These are phyloP conservation scores for Neurospora sp. DNA, from an alignment of 495 filamentous ascomycete species.

Conservation along the genomic window DNA sequence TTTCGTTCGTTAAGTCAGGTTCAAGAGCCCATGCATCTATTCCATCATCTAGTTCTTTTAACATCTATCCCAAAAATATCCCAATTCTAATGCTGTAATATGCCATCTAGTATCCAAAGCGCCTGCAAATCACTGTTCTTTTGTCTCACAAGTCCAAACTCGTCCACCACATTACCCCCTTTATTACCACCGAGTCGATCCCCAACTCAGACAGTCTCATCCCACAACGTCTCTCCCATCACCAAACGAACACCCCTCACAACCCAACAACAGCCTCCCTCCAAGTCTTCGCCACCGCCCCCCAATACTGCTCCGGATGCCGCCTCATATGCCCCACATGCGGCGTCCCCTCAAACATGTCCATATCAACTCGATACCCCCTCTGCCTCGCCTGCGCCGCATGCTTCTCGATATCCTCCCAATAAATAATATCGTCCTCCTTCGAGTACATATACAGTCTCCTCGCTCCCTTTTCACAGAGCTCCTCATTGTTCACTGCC, in stretches of 20 bases:
- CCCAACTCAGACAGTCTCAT: neutral
- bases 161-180: neutral
- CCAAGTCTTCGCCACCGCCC: constrained; percentile 35
- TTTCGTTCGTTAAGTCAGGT: neutral
- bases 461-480: constrained; percentile 19
- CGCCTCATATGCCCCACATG: constrained; percentile 48
- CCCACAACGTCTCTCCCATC: neutral
- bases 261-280: constrained; percentile 8
- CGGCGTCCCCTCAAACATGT: constrained; percentile 42
- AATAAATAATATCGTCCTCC: constrained; percentile 45
- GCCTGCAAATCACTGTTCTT: neutral
- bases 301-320: constrained; percentile 46
- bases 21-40: neutral
- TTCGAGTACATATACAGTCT: constrained; percentile 44
- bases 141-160: neutral
- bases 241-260: neutral
- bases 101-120: neutral
- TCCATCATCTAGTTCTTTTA: neutral
- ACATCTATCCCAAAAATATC: neutral
- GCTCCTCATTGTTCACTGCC: constrained; percentile 25
- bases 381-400: constrained; percentile 30
- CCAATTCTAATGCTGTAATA: neutral
- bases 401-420: constrained; percentile 43
- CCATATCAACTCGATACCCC: constrained; percentile 32
- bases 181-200: neutral